Percentiles rank a stretch among this genome's conserved stretches.
Evolutionary conservation across 202 grass and related monocot genomes (phyloP).

Genomic region (Zoysia matrella): DNA sequence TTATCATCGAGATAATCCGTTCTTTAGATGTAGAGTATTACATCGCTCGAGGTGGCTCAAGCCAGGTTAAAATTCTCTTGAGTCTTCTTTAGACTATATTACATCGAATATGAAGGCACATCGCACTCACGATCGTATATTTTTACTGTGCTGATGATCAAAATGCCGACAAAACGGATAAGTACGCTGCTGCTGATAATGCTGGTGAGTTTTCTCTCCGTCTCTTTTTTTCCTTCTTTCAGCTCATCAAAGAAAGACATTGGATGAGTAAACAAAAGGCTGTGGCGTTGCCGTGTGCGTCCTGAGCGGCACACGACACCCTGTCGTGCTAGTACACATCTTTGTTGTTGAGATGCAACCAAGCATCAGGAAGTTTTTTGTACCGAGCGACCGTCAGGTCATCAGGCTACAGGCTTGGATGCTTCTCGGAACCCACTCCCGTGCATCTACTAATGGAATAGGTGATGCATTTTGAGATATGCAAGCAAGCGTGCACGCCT

Average conservation of each 20-base stretch:
- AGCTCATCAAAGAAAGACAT: conserved; percentile 24
- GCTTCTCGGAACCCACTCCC: conserved; percentile 18
- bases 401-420: neutral
- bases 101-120: too few relatives aligned
- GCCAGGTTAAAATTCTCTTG: too few relatives aligned
- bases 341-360: neutral
- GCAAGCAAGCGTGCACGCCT: neutral
- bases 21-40: too few relatives aligned
- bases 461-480: neutral
- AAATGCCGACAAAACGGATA: neutral
- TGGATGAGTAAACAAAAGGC: conserved; percentile 36
- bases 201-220: conserved; percentile 7
- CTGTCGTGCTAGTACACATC: conserved; percentile 22
- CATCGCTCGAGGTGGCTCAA: too few relatives aligned
- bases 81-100: too few relatives aligned
- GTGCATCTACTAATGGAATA: conserved; percentile 27
- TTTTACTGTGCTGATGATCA: too few relatives aligned
- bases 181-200: conserved; percentile 24
- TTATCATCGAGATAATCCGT: too few relatives aligned
- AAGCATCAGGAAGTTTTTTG: conserved; percentile 5
- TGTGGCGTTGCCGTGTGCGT: conserved; percentile 22
- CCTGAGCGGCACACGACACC: conserved; percentile 45
- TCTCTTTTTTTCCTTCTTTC: conserved; percentile 18
- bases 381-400: neutral
- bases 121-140: too few relatives aligned